Base-by-base conservation (phyloP, 805 yeast genomes). In the Candida ipomoeae region DNA sequence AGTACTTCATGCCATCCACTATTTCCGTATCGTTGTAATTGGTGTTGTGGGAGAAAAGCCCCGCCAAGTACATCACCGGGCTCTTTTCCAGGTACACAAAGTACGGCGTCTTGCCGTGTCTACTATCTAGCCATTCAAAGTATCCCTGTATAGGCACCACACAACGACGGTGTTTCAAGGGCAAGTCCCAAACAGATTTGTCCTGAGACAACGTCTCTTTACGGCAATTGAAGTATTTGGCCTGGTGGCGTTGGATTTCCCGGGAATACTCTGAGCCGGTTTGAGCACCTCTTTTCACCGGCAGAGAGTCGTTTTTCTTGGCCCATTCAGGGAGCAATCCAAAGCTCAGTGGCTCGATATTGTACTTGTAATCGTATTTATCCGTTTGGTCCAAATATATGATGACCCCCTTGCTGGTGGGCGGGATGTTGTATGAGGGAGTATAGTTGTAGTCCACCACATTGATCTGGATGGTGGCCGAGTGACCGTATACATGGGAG, bases 91-190 rank as follows among this genome's bases (percentile, higher is more conserved):
- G 73, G 33, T 74, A 78, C 15, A 90, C 74, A 60, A 71, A 91
- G 62, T 84, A 81, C 0, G 97, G 97, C 0, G 65, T 63, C 60
- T 82, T 85, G 8, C 69, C 70, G 3, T 60, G 60, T 40, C 65
- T 69, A 31, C 59, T 54, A 26, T 62, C 66, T 48, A 62, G 69
- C 97, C 97, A 91, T 66, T 91, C 97, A 61, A 80, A 91, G 65
- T 91, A 91, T 0, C 97, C 97, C 59, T 80, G 78, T 37, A 87
- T 77, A 0, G 96, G 92, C 0, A 89, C 80, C 0, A 85, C 83
- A 63, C 96, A 90, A 36, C 96, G 70, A 5, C 71, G 69, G 7
- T 67, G 66, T 21, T 74, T 67, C 35, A 75, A 67, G 5, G 80
- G 71, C 1, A 71, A 53, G 6, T 71, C 71, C 96, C 96, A 90